phyloP scores from a whole-genome alignment of 73 alveolate species.

The Symbiodinium pilosum region DNA sequence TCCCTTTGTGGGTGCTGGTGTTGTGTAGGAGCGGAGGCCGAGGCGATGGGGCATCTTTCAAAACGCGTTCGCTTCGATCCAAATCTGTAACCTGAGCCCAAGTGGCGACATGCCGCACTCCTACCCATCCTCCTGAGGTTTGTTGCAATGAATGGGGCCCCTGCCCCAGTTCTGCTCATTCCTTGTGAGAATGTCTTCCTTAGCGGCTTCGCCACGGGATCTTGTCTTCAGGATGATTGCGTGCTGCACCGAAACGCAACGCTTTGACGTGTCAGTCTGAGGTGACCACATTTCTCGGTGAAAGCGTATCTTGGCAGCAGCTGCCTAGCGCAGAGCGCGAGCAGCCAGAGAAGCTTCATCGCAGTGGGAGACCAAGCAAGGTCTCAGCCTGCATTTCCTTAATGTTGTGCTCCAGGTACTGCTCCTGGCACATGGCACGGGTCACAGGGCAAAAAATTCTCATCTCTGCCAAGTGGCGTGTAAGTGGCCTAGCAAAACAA shows the following conservation, averaged over 20 bases:
- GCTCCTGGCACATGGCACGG: constrained; percentile 1
- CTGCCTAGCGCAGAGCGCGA: constrained; percentile 12
- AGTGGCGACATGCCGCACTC: too few relatives aligned
- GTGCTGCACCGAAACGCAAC: too few relatives aligned
- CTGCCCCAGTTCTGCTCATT: not conserved
- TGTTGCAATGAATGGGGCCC: too few relatives aligned
- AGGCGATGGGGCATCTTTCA: constrained; percentile 60
- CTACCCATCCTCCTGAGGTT: too few relatives aligned
- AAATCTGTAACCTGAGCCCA: constrained; percentile 30
- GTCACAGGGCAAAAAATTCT: not conserved
- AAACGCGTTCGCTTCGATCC: constrained; percentile 60
- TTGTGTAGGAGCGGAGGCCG: not conserved
- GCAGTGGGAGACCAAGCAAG: not conserved
- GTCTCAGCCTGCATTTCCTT: constrained; percentile 42
- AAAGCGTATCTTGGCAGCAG: constrained; percentile 63
- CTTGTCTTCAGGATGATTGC: too few relatives aligned
- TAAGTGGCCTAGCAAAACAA: not conserved
- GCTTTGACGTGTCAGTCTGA: too few relatives aligned
- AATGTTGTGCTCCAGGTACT: constrained; percentile 67
- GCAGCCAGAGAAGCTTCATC: not conserved
- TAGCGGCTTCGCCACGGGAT: not conserved
- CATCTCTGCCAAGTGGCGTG: not conserved
- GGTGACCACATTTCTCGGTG: constrained; percentile 36
- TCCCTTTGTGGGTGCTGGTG: too few relatives aligned
- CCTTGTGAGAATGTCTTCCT: constrained; percentile 7